phyloP scores from a whole-genome alignment of 2,329 filamentous ascomycete species.

The Xylariaceae sp. region DNA sequence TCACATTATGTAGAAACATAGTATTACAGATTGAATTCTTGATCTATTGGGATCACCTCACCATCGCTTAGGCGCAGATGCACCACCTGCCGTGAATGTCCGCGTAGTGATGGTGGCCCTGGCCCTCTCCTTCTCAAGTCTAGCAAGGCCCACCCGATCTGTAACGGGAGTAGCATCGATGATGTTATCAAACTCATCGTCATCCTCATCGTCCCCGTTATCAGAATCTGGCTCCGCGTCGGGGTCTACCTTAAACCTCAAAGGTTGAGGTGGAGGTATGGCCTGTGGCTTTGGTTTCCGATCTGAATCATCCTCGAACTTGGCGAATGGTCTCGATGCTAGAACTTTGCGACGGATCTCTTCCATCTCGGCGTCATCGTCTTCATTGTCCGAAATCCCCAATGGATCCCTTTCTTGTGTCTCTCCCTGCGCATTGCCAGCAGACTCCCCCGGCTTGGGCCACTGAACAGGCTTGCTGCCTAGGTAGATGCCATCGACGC shows the following conservation, averaged over 20 bases:
- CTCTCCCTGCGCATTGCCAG: conserved; percentile 36
- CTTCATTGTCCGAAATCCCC: conserved; percentile 76
- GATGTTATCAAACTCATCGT: conserved; percentile 87
- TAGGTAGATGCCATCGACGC: conserved; percentile 56
- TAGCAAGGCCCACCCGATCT: conserved; percentile 68
- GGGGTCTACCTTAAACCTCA: conserved; percentile 51
- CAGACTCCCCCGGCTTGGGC: conserved; percentile 23
- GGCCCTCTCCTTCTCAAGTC: conserved; percentile 52
- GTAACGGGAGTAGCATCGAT: conserved; percentile 88
- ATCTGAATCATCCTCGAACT: conserved; percentile 39
- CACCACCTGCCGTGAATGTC: conserved; percentile 46
- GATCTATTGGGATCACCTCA: conserved; percentile 19
- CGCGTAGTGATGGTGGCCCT: conserved; percentile 43
- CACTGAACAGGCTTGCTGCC: conserved; percentile 45
- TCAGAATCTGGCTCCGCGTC: conserved; percentile 67
- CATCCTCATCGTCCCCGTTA: conserved; percentile 47
- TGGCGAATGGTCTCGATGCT: conserved; percentile 82
- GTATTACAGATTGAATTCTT: no score
- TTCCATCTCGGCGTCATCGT: conserved; percentile 76
- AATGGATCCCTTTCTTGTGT: conserved; percentile 61
- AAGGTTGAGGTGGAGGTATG: conserved; percentile 50
- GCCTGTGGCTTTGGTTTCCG: conserved; percentile 56
- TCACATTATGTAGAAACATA: no score
- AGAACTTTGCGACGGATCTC: conserved; percentile 88
- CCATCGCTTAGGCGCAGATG: conserved; percentile 46